Percentiles rank a stretch among this genome's conserved stretches.
phyloP scores from a whole-genome alignment of 768 basidiomycete genomes.

The Tricholoma bakamatsutake region DNA sequence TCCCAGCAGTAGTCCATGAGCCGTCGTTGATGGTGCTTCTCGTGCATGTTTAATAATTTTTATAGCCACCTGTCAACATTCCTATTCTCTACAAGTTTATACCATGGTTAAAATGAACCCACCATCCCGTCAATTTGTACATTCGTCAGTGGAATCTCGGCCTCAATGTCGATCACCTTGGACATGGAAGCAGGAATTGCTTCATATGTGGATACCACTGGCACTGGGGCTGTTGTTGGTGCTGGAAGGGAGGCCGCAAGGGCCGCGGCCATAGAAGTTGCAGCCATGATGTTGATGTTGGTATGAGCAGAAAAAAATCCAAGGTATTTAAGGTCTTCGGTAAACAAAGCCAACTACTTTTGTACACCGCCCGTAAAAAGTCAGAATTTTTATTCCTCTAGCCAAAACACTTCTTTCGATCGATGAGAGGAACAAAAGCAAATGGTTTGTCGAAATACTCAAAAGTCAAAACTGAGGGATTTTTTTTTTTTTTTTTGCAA shows the following conservation, averaged over 20 bases:
- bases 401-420: too few relatives aligned
- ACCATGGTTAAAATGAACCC: constrained; percentile 22
- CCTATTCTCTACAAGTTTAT: neutral
- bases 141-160: constrained; percentile 69
- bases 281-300: constrained; percentile 39
- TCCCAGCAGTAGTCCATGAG: constrained; percentile 83
- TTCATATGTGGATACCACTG: constrained; percentile 69
- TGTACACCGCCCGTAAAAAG: too few relatives aligned
- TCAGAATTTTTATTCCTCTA: too few relatives aligned
- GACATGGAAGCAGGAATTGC: constrained; percentile 91
- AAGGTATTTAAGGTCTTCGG: neutral
- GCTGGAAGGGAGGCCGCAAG: constrained; percentile 80
- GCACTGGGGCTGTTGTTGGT: constrained; percentile 52
- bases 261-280: constrained; percentile 88
- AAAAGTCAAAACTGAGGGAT: too few relatives aligned
- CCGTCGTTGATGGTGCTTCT: constrained; percentile 66
- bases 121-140: constrained; percentile 90
- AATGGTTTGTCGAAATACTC: too few relatives aligned
- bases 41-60: constrained; percentile 93
- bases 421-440: too few relatives aligned
- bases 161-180: constrained; percentile 91
- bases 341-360: constrained; percentile 2
- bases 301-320: neutral
- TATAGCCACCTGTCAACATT: constrained; percentile 62
- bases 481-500: too few relatives aligned